Base-by-base conservation (phyloP, 306 rosid species). In the Chamaecrista fasciculata region DNA sequence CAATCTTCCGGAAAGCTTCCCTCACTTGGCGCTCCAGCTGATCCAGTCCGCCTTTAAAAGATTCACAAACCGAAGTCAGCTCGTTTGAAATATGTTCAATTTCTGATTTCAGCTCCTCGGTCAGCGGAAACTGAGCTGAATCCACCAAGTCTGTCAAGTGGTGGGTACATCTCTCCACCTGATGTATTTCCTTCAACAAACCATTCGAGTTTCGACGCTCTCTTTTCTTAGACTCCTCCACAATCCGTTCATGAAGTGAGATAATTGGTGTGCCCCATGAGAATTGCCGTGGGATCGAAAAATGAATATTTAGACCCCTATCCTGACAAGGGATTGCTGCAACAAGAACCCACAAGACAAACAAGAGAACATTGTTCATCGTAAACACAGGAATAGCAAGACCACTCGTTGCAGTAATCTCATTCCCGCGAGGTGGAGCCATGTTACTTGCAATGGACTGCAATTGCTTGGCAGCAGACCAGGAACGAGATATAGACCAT, bases 281-380 rank as follows among this genome's bases (percentile, higher is more conserved):
- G 58, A 80, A 90, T 19, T 86, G 91, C 77, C 83, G 84, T 0
- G 91, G 95, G 34, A 87, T 55, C 33, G 92, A 79, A 40, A 94
- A 90, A 40, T 90, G 96, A 71, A 83, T 82, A 65, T 71, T 82
- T 21, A 90, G 68, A 48, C 97, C 86, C 42, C 95, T 81, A 66
- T 94, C 97, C 69, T 94, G 98, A 67, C 98, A 94, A 8, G 97
- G 98, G 65, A 94, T 80, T 39, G 98, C 96, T 12, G 98, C 98
- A 50, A 90, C 97, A 26, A 94, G 87, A 59, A 80, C 73, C 84
- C 95, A 94, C 71, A 85, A 75, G 31, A 86, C 96, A 75, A 94
- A 82, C 48, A 87, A 67, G 39, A 94, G 87, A 50, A 94, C 81
- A 56, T 69, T 85, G 70, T 84, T 88, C 89, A 91, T 91, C 18